phyloP scores from a whole-genome alignment of 1,284 basidiomycete species.

The Cutaneotrichosporon sp. region DNA sequence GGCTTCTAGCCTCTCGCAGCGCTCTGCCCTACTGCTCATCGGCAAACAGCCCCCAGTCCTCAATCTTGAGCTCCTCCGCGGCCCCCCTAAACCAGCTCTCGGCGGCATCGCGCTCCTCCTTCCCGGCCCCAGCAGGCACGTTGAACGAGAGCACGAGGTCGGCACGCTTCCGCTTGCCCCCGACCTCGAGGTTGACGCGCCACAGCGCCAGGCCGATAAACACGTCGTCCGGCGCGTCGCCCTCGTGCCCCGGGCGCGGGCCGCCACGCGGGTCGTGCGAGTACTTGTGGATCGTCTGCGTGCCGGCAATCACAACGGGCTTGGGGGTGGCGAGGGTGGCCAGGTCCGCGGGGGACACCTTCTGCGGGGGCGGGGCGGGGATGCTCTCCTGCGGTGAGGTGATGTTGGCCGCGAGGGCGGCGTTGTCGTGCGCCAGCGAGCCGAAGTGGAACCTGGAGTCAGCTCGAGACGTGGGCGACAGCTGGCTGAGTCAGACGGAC shows the following conservation, averaged over 20 bases:
- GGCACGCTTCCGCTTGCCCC: conserved; percentile 61
- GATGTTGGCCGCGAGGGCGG: conserved; percentile 62
- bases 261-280: conserved; percentile 45
- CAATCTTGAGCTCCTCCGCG: conserved; percentile 55
- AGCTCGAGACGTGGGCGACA: neutral
- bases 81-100: conserved; percentile 32
- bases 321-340: conserved; percentile 58
- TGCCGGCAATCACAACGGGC: conserved; percentile 64
- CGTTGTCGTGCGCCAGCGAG: conserved; percentile 89
- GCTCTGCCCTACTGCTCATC: conserved; percentile 24
- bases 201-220: conserved; percentile 76
- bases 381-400: conserved; percentile 33
- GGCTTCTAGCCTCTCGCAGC: too few relatives aligned
- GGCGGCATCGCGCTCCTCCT: conserved; percentile 44
- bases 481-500: neutral
- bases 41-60: conserved; percentile 72
- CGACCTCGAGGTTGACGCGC: conserved; percentile 52
- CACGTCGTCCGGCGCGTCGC: conserved; percentile 63
- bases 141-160: conserved; percentile 84
- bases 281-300: conserved; percentile 75
- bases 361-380: conserved; percentile 20
- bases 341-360: conserved; percentile 17
- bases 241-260: conserved; percentile 50
- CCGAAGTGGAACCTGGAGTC: conserved; percentile 79
- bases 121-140: conserved; percentile 55